A percentile compares a stretch with the other conserved stretches of the same genome.
These are phyloP conservation scores for Apium graveolens DNA, from an alignment of 129 eudicot species.

Conservation along the genomic window DNA sequence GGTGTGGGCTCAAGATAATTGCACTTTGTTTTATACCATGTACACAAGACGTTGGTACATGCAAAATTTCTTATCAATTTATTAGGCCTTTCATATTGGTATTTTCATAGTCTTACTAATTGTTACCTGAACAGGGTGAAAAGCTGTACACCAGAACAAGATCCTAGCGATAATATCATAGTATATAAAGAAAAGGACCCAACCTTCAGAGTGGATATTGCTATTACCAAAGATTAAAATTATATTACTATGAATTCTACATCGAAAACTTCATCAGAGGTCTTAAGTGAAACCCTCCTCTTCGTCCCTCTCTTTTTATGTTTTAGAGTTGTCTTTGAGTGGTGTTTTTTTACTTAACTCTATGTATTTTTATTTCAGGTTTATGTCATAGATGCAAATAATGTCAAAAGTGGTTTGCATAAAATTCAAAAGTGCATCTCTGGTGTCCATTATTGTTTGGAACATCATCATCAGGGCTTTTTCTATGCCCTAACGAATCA, in stretches of 20 bases:
- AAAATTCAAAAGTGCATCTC: constrained; percentile 59
- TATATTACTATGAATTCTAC: constrained; percentile 78
- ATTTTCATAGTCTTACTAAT: constrained; percentile 12
- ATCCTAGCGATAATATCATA: constrained; percentile 24
- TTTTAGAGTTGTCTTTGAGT: neutral
- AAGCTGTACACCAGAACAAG: constrained; percentile 48
- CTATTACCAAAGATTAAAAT: constrained; percentile 85
- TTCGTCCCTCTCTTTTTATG: neutral
- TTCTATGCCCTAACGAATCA: constrained; percentile 71
- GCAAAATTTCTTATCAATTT: constrained; percentile 26
- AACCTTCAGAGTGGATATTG: constrained; percentile 73
- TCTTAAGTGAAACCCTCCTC: neutral
- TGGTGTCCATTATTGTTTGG: constrained; percentile 71
- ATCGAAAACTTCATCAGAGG: constrained; percentile 96
- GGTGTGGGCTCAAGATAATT: constrained; percentile 77
- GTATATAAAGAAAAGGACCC: constrained; percentile 59
- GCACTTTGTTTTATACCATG: constrained; percentile 59
- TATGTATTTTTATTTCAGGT: constrained; percentile 46
- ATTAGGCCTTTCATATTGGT: neutral
- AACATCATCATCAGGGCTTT: constrained; percentile 55
- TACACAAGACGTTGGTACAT: constrained; percentile 63
- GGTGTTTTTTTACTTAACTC: neutral
- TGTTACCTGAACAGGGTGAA: constrained; percentile 50
- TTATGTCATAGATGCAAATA: constrained; percentile 58
- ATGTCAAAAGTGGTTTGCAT: constrained; percentile 39